Evolutionary conservation across 345 rosid genomes (phyloP), one percentile per base, ranked within the genome.

Genomic region (Litchi chinensis): DNA sequence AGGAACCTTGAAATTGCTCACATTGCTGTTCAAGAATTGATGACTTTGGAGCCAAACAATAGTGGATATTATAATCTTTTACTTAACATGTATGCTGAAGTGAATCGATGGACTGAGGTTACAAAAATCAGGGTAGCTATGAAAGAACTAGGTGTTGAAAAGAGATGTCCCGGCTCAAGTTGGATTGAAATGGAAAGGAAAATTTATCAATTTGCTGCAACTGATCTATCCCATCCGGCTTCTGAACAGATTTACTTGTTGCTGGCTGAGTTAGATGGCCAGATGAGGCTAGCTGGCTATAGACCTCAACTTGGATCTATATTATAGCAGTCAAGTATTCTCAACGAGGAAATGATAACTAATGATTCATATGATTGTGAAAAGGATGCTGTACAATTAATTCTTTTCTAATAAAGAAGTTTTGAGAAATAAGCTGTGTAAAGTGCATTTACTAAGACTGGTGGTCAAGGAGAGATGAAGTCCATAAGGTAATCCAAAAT

Each of bases 11-110:
- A 87, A 89, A 84, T 89, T 75, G 98, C 93, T 68, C 78, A 81
- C 73, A 41, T 89, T 32, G 92, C 94, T 39, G 84, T 84, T 56
- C 67, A 85, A 19, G 82, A 87, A 71, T 78, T 93, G 86, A 83
- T 77, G 87, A 83, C 81, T 79, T 72, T 95, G 82, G 98, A 93
- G 81, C 93, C 95, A 32, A 69, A 83, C 19, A 90, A 88, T 24
- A 90, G 91, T 79, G 97, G 94, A 46, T 82, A 91, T 65, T 83
- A 80, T 62, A 80, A 75, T 43, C 94, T 93, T 73, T 71, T 90
- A 70, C 77, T 89, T 77, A 89, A 88, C 87, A 82, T 90, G 90
- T 85, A 90, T 70, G 95, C 94, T 48, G 92, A 89, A 82, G 87
- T 81, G 73, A 84, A 85, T 59, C 80, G 89, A 83, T 94, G 98